Percentiles rank a stretch among this genome's conserved stretches.
Evolutionary conservation across 2,329 filamentous ascomycete species (phyloP).

Genomic region (Paraconiothyrium brasiliense): DNA sequence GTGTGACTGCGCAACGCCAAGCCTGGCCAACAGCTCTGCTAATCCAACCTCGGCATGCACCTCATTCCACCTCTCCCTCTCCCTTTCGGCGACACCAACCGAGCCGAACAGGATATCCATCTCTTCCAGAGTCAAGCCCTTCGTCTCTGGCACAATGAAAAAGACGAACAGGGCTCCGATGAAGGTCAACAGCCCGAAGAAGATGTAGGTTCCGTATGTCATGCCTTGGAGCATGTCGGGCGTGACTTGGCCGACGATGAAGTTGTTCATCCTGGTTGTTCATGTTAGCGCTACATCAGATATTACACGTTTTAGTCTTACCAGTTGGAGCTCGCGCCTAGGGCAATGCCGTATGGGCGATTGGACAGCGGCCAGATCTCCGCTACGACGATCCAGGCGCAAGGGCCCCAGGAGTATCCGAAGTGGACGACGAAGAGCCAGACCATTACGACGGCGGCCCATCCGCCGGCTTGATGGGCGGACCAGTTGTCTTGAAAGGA

Average conservation of each 20-base stretch:
- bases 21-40: slow-evolving; percentile 41
- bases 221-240: slow-evolving; percentile 73
- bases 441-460: slow-evolving; percentile 73
- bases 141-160: slow-evolving; percentile 64
- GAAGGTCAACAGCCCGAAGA: slow-evolving; percentile 73
- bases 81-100: slow-evolving; percentile 71
- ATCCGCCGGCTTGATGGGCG: slow-evolving; percentile 69
- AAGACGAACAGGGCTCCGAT: slow-evolving; percentile 65
- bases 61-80: slow-evolving; percentile 75
- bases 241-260: slow-evolving; percentile 73
- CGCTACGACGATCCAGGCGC: slow-evolving; percentile 76
- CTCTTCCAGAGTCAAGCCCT: slow-evolving; percentile 61
- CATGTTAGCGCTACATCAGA: neutral
- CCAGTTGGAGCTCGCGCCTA: slow-evolving; percentile 65
- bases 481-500: slow-evolving; percentile 68
- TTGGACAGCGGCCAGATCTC: slow-evolving; percentile 78
- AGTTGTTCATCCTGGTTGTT: slow-evolving; percentile 56
- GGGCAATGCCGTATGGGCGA: slow-evolving; percentile 72
- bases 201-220: slow-evolving; percentile 74
- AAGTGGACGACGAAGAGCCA: slow-evolving; percentile 81
- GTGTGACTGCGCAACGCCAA: slow-evolving; percentile 25
- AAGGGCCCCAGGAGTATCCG: slow-evolving; percentile 78
- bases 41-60: slow-evolving; percentile 77
- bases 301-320: slow-evolving; percentile 1
- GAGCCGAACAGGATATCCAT: slow-evolving; percentile 74